phyloP scores from a whole-genome alignment of 2,329 filamentous ascomycete species.

The Didymella keratinophila region DNA sequence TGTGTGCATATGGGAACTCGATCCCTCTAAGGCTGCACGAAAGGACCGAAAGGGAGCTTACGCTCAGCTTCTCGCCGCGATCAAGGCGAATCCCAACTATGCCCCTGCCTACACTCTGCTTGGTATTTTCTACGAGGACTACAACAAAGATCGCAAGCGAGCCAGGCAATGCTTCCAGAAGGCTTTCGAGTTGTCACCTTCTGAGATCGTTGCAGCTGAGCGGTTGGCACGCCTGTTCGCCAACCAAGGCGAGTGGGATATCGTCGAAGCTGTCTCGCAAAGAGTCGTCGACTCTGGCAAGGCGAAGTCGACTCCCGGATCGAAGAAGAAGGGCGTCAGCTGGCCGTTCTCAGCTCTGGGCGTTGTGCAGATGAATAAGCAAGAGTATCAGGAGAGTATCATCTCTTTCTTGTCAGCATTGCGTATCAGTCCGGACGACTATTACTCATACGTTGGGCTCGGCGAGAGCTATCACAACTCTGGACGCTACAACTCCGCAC shows the following conservation, averaged over 20 bases:
- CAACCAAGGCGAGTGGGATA: conserved; percentile 91
- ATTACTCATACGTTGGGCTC: conserved; percentile 94
- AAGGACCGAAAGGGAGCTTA: conserved; percentile 86
- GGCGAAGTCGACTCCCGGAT: conserved; percentile 87
- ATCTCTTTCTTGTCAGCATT: conserved; percentile 91
- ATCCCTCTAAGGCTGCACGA: conserved; percentile 75
- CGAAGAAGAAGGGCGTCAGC: conserved; percentile 89
- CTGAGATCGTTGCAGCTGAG: conserved; percentile 87
- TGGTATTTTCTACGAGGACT: conserved; percentile 90
- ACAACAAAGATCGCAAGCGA: conserved; percentile 83
- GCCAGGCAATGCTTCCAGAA: conserved; percentile 96
- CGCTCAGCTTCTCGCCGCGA: conserved; percentile 78
- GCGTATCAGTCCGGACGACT: conserved; percentile 82
- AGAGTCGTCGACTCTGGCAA: conserved; percentile 95
- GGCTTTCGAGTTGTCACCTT: conserved; percentile 88
- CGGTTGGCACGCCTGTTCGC: conserved; percentile 86
- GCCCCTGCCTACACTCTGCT: conserved; percentile 91
- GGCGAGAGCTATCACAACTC: conserved; percentile 98
- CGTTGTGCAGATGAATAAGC: conserved; percentile 92
- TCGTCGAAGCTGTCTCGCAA: conserved; percentile 90
- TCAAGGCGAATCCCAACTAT: conserved; percentile 87
- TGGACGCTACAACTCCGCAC: conserved; percentile 91
- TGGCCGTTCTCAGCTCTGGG: conserved; percentile 96
- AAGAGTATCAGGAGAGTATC: conserved; percentile 87
- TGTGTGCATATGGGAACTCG: conserved; percentile 84